Conservation (phyloP, 768 basidiomycete genomes). For the Suillus subluteus region DNA sequence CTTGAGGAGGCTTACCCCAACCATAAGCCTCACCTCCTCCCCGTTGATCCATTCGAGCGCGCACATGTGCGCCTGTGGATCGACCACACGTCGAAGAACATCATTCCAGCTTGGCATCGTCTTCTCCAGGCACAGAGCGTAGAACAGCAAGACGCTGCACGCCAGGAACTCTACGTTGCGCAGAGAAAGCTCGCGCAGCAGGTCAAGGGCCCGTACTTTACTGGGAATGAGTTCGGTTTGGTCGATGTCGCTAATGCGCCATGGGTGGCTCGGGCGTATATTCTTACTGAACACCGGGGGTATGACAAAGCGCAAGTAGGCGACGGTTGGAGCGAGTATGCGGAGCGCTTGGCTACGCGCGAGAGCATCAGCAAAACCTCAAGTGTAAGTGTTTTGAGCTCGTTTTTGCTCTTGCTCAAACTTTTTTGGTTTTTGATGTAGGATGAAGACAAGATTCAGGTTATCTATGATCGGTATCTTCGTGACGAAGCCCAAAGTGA, state of each 20-base stretch:
- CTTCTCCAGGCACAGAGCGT: constrained; percentile 43
- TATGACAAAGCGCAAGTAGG: constrained; percentile 49
- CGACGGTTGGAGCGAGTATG: constrained; percentile 49
- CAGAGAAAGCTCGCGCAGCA: constrained; percentile 40
- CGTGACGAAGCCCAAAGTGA: constrained; percentile 59
- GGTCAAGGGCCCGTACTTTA: constrained; percentile 56
- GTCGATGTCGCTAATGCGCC: constrained; percentile 61
- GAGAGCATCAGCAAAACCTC: constrained; percentile 51
- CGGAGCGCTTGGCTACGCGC: constrained; percentile 42
- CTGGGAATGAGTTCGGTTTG: constrained; percentile 54
- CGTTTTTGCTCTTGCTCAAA: not conserved
- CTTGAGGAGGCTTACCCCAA: constrained; percentile 59
- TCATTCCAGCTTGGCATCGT: constrained; percentile 57
- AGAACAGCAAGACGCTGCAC: constrained; percentile 39
- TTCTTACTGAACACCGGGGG: constrained; percentile 51
- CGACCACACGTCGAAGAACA: constrained; percentile 55
- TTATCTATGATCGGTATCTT: constrained; percentile 58
- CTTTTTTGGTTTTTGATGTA: constrained; percentile 12
- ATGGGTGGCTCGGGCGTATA: constrained; percentile 54
- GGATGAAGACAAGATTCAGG: constrained; percentile 47
- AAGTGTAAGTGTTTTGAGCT: constrained; percentile 34
- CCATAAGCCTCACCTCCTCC: constrained; percentile 50
- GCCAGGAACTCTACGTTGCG: constrained; percentile 41
- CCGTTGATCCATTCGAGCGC: constrained; percentile 53
- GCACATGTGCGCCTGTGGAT: constrained; percentile 59